phyloP scores from a whole-genome alignment of 2,329 filamentous ascomycete species.

The Epichloe scottii region DNA sequence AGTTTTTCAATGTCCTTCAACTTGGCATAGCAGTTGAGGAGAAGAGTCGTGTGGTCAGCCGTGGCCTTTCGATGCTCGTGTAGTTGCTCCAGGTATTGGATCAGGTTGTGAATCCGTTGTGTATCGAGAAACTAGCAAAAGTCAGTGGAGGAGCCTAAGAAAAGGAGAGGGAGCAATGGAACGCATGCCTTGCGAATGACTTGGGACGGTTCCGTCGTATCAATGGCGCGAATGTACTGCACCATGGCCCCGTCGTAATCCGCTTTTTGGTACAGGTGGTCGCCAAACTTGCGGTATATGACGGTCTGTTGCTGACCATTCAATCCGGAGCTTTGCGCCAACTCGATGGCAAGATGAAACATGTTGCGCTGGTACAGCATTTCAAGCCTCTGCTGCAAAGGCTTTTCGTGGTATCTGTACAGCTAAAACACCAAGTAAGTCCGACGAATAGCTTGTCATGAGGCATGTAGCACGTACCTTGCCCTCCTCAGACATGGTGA shows the following conservation, averaged over 20 bases:
- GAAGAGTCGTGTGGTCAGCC: constrained; percentile 84
- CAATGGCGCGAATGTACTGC: constrained; percentile 91
- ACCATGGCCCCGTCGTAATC: constrained; percentile 99
- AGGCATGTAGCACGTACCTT: constrained; percentile 45
- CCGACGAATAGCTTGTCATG: not conserved
- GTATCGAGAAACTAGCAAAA: constrained; percentile 70
- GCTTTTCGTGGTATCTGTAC: constrained; percentile 80
- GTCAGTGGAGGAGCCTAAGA: constrained; percentile 6
- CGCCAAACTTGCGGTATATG: constrained; percentile 88
- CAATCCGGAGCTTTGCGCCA: constrained; percentile 80
- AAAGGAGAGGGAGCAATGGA: not conserved
- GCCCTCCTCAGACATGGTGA: constrained; percentile 80
- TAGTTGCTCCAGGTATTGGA: constrained; percentile 91
- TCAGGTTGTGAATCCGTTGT: constrained; percentile 92
- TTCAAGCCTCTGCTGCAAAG: constrained; percentile 79
- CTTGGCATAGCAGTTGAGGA: constrained; percentile 96
- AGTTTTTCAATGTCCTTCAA: constrained; percentile 94
- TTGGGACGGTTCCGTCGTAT: constrained; percentile 90
- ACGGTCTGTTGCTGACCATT: constrained; percentile 72
- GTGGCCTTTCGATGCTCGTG: constrained; percentile 91
- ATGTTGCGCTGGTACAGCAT: constrained; percentile 90
- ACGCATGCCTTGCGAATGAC: constrained; percentile 70
- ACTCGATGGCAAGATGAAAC: constrained; percentile 79
- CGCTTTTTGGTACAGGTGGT: constrained; percentile 86
- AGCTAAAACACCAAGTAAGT: constrained; percentile 37